Conservation (phyloP, 306 rosid species). For the Pterocarpus macrocarpus region DNA sequence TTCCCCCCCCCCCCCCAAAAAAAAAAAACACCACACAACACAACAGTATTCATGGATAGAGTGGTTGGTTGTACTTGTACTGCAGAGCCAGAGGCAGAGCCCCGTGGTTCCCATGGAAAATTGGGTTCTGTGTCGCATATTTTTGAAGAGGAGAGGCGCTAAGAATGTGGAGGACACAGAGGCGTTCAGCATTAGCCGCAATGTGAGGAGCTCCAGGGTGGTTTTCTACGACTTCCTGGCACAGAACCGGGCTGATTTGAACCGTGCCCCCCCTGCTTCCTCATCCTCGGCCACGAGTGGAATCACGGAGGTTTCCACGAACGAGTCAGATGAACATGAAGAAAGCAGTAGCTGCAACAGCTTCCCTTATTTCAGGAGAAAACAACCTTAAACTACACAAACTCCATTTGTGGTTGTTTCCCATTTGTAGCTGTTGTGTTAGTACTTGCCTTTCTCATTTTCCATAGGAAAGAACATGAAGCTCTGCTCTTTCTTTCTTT, state of each 20-base stretch:
- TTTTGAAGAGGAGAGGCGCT: conserved; percentile 78
- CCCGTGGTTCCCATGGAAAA: conserved; percentile 56
- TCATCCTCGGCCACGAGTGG: conserved; percentile 79
- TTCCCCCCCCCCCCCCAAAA: too few species aligned
- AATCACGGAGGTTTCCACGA: conserved; percentile 64
- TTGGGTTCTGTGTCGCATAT: conserved; percentile 96
- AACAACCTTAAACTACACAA: not conserved
- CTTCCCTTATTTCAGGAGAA: conserved; percentile 57
- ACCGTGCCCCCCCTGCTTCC: conserved; percentile 47
- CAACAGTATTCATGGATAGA: too few species aligned
- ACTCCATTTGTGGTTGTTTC: too few species aligned
- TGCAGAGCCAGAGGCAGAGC: conserved; percentile 41
- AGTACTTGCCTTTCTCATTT: not conserved
- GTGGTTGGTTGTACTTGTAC: too few species aligned
- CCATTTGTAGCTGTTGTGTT: not conserved
- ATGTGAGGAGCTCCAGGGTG: conserved; percentile 46
- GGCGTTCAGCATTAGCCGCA: conserved; percentile 3
- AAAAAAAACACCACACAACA: too few species aligned
- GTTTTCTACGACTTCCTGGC: conserved; percentile 90
- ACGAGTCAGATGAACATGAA: conserved; percentile 71
- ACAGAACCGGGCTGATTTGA: conserved; percentile 55
- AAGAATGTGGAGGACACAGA: conserved; percentile 56
- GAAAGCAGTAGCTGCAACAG: conserved; percentile 81
- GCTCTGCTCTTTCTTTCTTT: conserved; percentile 31
- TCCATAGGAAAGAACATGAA: not conserved